Evolutionary conservation across 2,329 filamentous ascomycete genomes (phyloP).

Genomic region (Ophiocordyceps camponoti-rufipedis): DNA sequence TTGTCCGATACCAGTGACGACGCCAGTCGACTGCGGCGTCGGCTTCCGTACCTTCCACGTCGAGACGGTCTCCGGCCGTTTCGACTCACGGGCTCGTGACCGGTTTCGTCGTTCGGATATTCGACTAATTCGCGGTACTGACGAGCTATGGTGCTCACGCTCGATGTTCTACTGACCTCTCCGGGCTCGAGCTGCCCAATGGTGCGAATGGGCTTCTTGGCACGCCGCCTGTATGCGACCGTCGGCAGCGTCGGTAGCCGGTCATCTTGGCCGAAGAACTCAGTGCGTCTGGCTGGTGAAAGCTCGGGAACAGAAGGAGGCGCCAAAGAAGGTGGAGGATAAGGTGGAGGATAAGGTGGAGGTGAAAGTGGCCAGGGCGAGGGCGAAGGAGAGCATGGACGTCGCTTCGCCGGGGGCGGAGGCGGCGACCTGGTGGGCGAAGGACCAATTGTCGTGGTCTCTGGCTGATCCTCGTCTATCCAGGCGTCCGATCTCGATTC

Average conservation of each 20-base stretch:
- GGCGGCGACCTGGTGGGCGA: conserved; percentile 2
- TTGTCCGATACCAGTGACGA: conserved; percentile 23
- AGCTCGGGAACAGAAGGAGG: conserved; percentile 11
- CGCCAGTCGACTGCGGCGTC: not conserved
- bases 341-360: not conserved
- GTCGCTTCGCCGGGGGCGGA: not conserved
- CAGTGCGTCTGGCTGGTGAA: not conserved
- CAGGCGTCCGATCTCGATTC: not conserved
- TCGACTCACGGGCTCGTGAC: too few relatives aligned
- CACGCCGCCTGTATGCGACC: conserved; percentile 22
- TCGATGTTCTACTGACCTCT: conserved; percentile 16
- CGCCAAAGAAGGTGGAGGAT: not conserved
- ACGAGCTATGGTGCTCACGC: conserved; percentile 29
- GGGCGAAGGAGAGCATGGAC: not conserved
- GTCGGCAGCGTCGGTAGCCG: conserved; percentile 1
- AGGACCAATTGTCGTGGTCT: not conserved
- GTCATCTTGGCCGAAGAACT: not conserved
- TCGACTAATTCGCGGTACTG: conserved; percentile 30
- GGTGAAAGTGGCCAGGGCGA: not conserved
- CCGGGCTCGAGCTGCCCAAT: conserved; percentile 29
- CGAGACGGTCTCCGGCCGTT: not conserved
- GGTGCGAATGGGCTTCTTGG: conserved; percentile 30
- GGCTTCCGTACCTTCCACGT: not conserved
- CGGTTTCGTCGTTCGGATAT: conserved; percentile 4
- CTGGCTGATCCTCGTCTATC: not conserved